Evolutionary conservation across 1,139 yeast genomes (phyloP).

Genomic region (Candida sanyaensis): DNA sequence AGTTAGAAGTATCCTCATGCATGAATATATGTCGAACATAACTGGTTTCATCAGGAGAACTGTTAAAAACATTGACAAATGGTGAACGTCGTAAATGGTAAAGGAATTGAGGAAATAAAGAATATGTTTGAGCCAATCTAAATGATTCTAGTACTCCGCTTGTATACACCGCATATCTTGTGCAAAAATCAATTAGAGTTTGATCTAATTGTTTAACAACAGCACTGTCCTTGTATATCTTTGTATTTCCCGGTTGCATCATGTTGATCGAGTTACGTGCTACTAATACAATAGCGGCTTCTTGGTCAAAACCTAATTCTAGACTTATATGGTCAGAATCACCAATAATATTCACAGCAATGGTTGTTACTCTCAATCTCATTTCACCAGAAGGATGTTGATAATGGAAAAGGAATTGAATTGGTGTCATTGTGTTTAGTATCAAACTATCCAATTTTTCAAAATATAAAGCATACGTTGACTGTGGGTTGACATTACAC

Average conservation of each 20-base stretch:
- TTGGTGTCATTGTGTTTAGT: conserved; percentile 30
- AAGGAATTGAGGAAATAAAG: conserved; percentile 74
- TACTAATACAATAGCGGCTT: conserved; percentile 64
- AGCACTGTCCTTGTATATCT: conserved; percentile 24
- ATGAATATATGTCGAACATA: conserved; percentile 66
- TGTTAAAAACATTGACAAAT: conserved; percentile 69
- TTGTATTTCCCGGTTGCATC: conserved; percentile 28
- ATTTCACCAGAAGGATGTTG: conserved; percentile 56
- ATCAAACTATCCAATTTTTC: conserved; percentile 46
- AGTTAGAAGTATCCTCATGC: conserved; percentile 67
- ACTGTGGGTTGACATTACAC: conserved; percentile 55
- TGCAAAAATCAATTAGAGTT: conserved; percentile 78
- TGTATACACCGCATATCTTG: conserved; percentile 83
- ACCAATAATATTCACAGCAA: conserved; percentile 41
- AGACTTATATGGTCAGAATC: conserved; percentile 43
- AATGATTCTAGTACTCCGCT: conserved; percentile 78
- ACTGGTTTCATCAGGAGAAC: conserved; percentile 79
- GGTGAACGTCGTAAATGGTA: conserved; percentile 73
- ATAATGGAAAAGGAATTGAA: conserved; percentile 78
- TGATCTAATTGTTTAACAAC: conserved; percentile 87
- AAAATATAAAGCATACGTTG: conserved; percentile 58
- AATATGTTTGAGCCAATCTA: conserved; percentile 74
- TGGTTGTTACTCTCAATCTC: conserved; percentile 53
- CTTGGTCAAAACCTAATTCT: conserved; percentile 62
- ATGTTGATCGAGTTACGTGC: conserved; percentile 56